Conservation (phyloP, 768 basidiomycete genomes). For the Cubamyces lactineus region DNA sequence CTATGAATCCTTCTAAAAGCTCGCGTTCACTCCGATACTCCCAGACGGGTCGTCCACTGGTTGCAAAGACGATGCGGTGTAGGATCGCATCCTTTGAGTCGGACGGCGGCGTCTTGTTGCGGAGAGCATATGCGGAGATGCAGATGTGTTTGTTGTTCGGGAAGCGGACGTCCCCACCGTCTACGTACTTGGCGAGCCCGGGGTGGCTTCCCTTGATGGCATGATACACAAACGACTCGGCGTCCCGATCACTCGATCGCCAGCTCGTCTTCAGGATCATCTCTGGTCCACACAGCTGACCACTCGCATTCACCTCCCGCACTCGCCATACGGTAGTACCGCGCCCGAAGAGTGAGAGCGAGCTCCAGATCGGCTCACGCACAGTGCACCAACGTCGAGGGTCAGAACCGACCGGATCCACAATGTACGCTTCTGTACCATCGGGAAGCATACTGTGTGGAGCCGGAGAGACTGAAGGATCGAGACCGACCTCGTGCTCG, state of each 20-base stretch:
- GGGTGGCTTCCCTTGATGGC: not conserved
- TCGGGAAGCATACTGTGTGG: not conserved
- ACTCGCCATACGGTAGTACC: constrained; percentile 24
- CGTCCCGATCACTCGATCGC: not conserved
- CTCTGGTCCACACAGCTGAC: not conserved
- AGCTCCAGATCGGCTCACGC: constrained; percentile 11
- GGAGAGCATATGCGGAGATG: not conserved
- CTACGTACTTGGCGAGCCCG: not conserved
- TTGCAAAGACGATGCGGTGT: constrained; percentile 14
- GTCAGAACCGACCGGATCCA: not conserved
- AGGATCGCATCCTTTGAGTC: too few relatives aligned
- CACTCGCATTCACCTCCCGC: not conserved
- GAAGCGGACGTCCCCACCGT: not conserved
- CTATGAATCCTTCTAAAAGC: constrained; percentile 2
- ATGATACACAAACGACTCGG: not conserved
- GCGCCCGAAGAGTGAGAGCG: constrained; percentile 23
- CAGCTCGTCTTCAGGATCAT: constrained; percentile 7
- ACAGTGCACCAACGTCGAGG: constrained; percentile 5
- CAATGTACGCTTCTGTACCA: not conserved
- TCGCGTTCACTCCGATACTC: constrained; percentile 8
- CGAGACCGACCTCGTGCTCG: constrained; percentile 11
- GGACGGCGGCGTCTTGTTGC: not conserved
- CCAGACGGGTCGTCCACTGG: constrained; percentile 17
- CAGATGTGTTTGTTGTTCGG: too few relatives aligned
- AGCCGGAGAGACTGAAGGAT: constrained; percentile 9